Percentiles rank a stretch among this genome's conserved stretches.
Evolutionary conservation across 306 rosid genomes (phyloP).

Genomic region (Ammopiptanthus mongolicus): DNA sequence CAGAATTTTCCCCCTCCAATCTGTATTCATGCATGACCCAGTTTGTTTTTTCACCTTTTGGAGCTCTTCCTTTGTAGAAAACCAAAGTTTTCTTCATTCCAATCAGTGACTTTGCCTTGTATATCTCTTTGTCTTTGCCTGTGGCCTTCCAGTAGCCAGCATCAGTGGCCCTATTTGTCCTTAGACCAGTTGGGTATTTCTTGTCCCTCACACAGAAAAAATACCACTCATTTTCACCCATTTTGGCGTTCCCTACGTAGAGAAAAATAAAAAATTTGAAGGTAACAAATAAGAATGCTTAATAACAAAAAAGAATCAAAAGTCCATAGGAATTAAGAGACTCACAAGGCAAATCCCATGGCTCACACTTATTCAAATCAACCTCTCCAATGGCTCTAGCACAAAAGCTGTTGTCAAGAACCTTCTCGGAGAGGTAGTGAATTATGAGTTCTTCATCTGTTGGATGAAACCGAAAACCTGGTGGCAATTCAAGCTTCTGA

Average conservation of each 20-base stretch:
- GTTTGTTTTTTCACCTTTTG: slow-evolving; percentile 59
- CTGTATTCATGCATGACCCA: slow-evolving; percentile 97
- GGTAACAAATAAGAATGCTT: too few species aligned
- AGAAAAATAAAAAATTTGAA: neutral
- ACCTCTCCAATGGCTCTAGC: slow-evolving; percentile 68
- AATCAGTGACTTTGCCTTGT: slow-evolving; percentile 38
- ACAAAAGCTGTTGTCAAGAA: slow-evolving; percentile 45
- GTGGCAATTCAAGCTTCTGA: slow-evolving; percentile 56
- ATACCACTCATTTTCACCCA: slow-evolving; percentile 87
- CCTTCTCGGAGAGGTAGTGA: slow-evolving; percentile 66
- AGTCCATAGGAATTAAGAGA: neutral
- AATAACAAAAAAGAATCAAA: neutral
- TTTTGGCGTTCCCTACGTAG: slow-evolving; percentile 61
- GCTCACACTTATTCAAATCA: slow-evolving; percentile 83
- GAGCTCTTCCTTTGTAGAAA: slow-evolving; percentile 89
- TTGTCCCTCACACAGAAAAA: slow-evolving; percentile 75
- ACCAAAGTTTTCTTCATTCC: slow-evolving; percentile 96
- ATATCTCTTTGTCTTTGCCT: slow-evolving; percentile 81
- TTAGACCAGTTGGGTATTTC: slow-evolving; percentile 77
- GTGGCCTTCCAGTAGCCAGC: slow-evolving; percentile 98
- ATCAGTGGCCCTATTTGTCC: slow-evolving; percentile 81
- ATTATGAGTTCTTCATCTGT: slow-evolving; percentile 83
- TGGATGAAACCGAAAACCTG: slow-evolving; percentile 92
- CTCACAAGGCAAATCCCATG: slow-evolving; percentile 96
- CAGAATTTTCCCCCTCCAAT: slow-evolving; percentile 45